Evolutionary conservation across 768 basidiomycete species (phyloP).

Genomic region (Butyriboletus loyo): DNA sequence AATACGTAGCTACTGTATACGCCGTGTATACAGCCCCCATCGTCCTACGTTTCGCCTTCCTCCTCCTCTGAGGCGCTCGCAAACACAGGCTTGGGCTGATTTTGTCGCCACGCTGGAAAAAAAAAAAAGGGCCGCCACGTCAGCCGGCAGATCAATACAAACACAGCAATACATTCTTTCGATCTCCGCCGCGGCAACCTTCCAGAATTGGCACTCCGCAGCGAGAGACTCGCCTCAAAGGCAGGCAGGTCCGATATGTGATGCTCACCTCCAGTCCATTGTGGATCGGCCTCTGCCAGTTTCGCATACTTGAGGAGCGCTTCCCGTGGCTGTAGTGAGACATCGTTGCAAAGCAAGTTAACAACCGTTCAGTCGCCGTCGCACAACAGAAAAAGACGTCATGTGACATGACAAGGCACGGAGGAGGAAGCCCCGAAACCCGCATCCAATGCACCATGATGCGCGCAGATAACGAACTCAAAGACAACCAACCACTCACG

Average conservation of each 20-base stretch:
- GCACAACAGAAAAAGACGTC: conserved; percentile 12
- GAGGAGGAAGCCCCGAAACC: conserved; percentile 1
- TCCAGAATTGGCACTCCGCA: conserved; percentile 31
- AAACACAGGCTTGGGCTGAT: conserved; percentile 87
- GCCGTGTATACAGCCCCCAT: conserved; percentile 20
- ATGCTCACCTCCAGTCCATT: conserved; percentile 79
- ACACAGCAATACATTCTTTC: conserved; percentile 31
- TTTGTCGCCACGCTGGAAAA: conserved; percentile 79
- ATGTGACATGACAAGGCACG: conserved; percentile 14
- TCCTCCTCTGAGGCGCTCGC: conserved; percentile 54
- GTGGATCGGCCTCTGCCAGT: conserved; percentile 69
- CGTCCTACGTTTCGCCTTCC: conserved; percentile 53
- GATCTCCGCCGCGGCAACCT: conserved; percentile 30
- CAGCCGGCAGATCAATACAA: conserved; percentile 41
- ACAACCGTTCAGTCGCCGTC: conserved; percentile 24
- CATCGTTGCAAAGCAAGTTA: conserved; percentile 13
- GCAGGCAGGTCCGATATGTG: conserved; percentile 3
- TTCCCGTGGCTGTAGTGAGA: conserved; percentile 77
- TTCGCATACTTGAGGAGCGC: conserved; percentile 93
- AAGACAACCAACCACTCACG: conserved; percentile 57
- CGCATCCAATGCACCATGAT: neutral
- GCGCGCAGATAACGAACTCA: neutral
- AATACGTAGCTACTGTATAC: conserved; percentile 6
- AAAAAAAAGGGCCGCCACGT: conserved; percentile 56
- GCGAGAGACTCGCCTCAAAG: conserved; percentile 13